These are phyloP conservation scores for Penicillium sp. DNA, from an alignment of 2,329 filamentous ascomycete genomes.

Conservation along the genomic window DNA sequence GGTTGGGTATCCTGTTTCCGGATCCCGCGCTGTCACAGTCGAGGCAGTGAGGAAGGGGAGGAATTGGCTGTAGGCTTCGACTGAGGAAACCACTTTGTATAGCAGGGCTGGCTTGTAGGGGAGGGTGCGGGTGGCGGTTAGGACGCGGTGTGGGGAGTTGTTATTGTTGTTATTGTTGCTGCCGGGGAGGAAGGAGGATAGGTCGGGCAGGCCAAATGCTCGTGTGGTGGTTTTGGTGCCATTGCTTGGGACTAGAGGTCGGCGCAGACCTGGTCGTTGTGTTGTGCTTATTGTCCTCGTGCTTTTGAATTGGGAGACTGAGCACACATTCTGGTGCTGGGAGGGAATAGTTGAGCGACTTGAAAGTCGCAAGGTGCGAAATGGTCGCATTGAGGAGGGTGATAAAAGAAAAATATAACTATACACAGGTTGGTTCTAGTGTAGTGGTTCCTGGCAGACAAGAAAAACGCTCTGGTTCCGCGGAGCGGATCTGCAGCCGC, in stretches of 20 bases:
- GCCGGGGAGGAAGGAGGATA: conserved; percentile 29
- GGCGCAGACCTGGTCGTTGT: conserved; percentile 6
- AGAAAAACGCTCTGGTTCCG: conserved; percentile 8
- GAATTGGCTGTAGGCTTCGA: conserved; percentile 79
- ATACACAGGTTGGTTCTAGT: neutral
- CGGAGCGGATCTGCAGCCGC: conserved; percentile 19
- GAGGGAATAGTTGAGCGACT: conserved; percentile 10
- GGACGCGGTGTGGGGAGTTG: conserved; percentile 56
- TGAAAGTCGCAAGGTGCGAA: conserved; percentile 10
- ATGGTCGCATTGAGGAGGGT: conserved; percentile 12
- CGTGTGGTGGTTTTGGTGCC: conserved; percentile 8
- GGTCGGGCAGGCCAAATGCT: conserved; percentile 27
- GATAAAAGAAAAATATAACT: too few species aligned
- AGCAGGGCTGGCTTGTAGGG: conserved; percentile 69
- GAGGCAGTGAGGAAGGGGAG: conserved; percentile 86
- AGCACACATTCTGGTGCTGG: neutral
- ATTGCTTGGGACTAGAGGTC: neutral
- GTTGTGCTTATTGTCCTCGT: conserved; percentile 13
- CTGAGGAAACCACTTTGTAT: conserved; percentile 83
- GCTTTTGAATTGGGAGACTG: neutral
- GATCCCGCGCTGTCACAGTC: conserved; percentile 72
- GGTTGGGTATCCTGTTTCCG: conserved; percentile 54
- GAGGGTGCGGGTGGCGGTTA: conserved; percentile 72
- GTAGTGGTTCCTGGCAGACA: neutral
- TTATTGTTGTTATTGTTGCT: conserved; percentile 18